Base-by-base conservation (phyloP, 2,329 filamentous ascomycete species). In the Trichoderma sp. region DNA sequence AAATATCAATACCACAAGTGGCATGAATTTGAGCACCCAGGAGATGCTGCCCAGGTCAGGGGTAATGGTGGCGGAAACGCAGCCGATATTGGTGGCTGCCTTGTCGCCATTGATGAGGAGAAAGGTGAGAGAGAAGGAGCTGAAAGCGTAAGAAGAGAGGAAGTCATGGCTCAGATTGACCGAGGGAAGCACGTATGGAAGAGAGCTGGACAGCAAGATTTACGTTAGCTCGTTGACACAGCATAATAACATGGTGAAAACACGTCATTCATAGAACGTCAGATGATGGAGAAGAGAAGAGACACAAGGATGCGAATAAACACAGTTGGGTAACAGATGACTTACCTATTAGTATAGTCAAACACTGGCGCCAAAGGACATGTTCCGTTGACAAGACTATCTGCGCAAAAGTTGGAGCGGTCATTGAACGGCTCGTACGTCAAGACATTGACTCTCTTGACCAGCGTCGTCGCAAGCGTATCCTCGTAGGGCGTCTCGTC, bases 321-420 rank as follows among this genome's bases (percentile, higher is more conserved):
- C 6, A n/a, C 24, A 21, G 51, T 59, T 21, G 46, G 32, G 24
- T 46, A 37, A n/a, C n/a, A 8, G 43, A 56, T 21, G 58, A 73
- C 82, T 69, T 79, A 85, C 83, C 79, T 72, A 21, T 75, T 58
- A 21, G 61, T 49, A 13, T 49, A 49, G 14, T 49, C 79, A 77
- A 96, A 97, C 37, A 88, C 85, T 0, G 95, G 95, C 0, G 82
- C 86, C 58, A 97, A 79, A 0, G 95, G 95, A 79, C 95, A 97
- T 1, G 83, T 77, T 10, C 82, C 88, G 74, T 88, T 92, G 80
- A 75, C 84, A 74, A 83, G 84, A 70, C 82, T 81, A 4, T 84
- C 79, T 2, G 84, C 77, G 79, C 95, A 97, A 75, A 97, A 97
- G 70, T 87, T 76, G 74, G 82, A 72, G 78, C 79, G 72, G 64